phyloP scores from a whole-genome alignment of 2,329 filamentous ascomycete genomes.

The Hymenoscyphus fructigenus region DNA sequence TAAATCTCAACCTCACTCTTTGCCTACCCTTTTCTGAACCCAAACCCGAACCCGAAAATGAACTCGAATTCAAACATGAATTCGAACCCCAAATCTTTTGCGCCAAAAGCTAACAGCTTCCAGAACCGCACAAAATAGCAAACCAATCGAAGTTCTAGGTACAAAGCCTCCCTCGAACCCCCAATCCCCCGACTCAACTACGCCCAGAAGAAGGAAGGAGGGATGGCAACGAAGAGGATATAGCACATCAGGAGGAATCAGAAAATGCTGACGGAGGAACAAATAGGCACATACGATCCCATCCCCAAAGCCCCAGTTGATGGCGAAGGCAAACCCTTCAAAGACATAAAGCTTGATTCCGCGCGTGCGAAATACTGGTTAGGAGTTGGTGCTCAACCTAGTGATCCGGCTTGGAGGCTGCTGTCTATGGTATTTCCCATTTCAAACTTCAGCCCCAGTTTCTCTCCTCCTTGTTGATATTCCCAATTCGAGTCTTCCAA shows the following conservation, averaged over 20 bases:
- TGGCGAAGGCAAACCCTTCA: constrained; percentile 68
- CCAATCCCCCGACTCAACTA: not conserved
- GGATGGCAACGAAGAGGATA: not conserved
- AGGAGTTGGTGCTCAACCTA: constrained; percentile 93
- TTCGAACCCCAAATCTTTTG: not conserved
- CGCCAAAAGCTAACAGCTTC: constrained; percentile 5
- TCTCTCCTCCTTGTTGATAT: not conserved
- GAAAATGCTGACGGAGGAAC: not conserved
- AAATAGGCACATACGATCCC: constrained; percentile 63
- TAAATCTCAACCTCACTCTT: not conserved
- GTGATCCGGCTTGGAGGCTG: constrained; percentile 83
- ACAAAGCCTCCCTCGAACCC: constrained; percentile 20
- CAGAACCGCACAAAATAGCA: constrained; percentile 82
- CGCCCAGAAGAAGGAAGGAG: not conserved
- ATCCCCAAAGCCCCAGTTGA: constrained; percentile 62
- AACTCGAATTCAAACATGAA: no score
- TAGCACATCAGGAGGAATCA: not conserved
- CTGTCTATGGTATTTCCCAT: constrained; percentile 66
- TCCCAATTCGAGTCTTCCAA: no score
- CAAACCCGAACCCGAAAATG: no score
- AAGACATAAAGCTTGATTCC: constrained; percentile 86
- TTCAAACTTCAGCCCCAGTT: not conserved
- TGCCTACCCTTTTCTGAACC: not conserved
- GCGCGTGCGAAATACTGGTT: constrained; percentile 90
- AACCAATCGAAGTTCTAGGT: constrained; percentile 88